These are phyloP conservation scores for Talaromyces rugulosus DNA, from an alignment of 2,329 filamentous ascomycete species.

Conservation along the genomic window DNA sequence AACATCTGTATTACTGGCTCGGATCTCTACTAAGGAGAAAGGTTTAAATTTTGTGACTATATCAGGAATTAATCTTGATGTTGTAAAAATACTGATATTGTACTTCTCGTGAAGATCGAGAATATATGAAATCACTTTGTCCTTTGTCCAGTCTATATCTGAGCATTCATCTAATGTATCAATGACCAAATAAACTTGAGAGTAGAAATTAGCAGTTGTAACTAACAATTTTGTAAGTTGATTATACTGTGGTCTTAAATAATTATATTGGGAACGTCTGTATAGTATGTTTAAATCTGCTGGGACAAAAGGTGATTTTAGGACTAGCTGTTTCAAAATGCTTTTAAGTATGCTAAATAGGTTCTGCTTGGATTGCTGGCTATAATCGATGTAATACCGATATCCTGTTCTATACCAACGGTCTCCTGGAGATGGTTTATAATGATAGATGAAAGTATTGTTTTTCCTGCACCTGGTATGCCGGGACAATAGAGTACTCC, in stretches of 20 bases:
- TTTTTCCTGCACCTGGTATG: conserved; percentile 40
- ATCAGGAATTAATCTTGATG: conserved; percentile 24
- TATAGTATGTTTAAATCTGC: conserved; percentile 13
- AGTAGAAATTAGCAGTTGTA: background rate
- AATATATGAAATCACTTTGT: conserved; percentile 14
- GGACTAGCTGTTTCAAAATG: conserved; percentile 4
- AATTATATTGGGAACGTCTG: background rate
- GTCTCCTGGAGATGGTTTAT: conserved; percentile 25
- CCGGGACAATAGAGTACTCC: conserved; percentile 18
- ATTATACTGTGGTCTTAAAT: conserved; percentile 13
- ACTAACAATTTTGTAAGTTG: conserved; percentile 11
- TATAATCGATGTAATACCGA: conserved; percentile 8
- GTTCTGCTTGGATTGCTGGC: conserved; percentile 8
- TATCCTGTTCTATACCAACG: background rate
- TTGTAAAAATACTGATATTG: conserved; percentile 22
- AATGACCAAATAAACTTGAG: conserved; percentile 16
- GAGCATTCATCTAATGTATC: conserved; percentile 21
- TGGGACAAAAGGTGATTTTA: background rate
- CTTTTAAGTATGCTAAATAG: background rate
- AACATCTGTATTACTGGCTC: conserved; percentile 3
- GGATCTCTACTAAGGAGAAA: background rate
- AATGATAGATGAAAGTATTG: conserved; percentile 35
- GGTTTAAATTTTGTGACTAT: conserved; percentile 16
- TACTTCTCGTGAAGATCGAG: conserved; percentile 16
- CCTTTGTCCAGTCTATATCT: conserved; percentile 7